Conservation (phyloP, 2,329 filamentous ascomycete genomes). For the Phaeosphaeriaceae sp. region DNA sequence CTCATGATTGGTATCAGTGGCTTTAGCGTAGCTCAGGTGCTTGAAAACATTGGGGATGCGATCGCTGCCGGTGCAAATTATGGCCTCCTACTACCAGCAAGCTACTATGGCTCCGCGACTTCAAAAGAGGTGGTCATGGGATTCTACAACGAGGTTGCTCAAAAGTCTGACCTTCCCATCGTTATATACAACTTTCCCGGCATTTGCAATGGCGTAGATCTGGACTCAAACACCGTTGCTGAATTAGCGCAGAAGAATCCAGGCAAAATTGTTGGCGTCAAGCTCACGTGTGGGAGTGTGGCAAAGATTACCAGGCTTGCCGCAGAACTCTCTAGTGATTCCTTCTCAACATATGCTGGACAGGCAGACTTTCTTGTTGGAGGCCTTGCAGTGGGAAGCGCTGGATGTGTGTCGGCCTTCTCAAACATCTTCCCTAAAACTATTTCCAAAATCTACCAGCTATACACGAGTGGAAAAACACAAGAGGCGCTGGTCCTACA, state of each 20-base stretch:
- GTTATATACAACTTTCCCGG: slow-evolving; percentile 77
- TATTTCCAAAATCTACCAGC: slow-evolving; percentile 63
- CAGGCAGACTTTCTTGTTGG: slow-evolving; percentile 74
- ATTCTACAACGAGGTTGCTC: slow-evolving; percentile 60
- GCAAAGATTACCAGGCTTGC: slow-evolving; percentile 72
- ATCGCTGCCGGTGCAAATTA: slow-evolving; percentile 51
- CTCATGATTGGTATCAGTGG: slow-evolving; percentile 54
- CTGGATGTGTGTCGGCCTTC: slow-evolving; percentile 64
- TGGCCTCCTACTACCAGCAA: slow-evolving; percentile 52
- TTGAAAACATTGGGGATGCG: slow-evolving; percentile 53
- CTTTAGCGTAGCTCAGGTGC: slow-evolving; percentile 52
- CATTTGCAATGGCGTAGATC: slow-evolving; percentile 70
- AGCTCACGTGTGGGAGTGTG: slow-evolving; percentile 76
- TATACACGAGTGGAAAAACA: slow-evolving; percentile 64
- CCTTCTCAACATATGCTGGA: slow-evolving; percentile 73
- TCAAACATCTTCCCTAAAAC: slow-evolving; percentile 64
- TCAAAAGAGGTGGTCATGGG: slow-evolving; percentile 49
- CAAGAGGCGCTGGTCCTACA: slow-evolving; percentile 68
- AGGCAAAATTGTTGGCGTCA: slow-evolving; percentile 71
- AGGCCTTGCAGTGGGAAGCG: slow-evolving; percentile 59
- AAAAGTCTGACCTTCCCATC: slow-evolving; percentile 65
- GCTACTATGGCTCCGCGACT: slow-evolving; percentile 54
- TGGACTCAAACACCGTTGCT: slow-evolving; percentile 70
- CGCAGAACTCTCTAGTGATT: slow-evolving; percentile 55
- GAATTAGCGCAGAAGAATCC: slow-evolving; percentile 60